These are phyloP conservation scores for Globisporangium perplexum DNA, from an alignment of 352 stramenopile species.

Conservation along the genomic window DNA sequence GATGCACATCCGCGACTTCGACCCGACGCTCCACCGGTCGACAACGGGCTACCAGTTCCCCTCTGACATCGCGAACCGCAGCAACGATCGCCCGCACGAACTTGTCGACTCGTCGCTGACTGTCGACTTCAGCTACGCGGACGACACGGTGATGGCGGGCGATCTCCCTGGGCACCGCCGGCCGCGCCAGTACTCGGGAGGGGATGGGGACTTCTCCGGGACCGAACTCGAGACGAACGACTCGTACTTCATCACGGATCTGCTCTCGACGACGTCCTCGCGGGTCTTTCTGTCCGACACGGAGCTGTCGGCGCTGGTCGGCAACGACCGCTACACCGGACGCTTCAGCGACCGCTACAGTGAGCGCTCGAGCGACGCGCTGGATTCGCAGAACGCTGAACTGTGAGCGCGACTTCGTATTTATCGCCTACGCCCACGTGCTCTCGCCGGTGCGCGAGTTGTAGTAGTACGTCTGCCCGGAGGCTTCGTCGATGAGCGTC, in stretches of 20 bases:
- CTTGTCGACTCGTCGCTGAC: constrained; percentile 28
- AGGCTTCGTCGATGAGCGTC: constrained; percentile 52
- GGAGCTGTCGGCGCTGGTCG: neutral
- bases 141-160: neutral
- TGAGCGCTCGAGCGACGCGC: constrained; percentile 4
- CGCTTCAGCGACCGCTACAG: neutral
- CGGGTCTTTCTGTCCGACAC: constrained; percentile 11
- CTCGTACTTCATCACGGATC: constrained; percentile 14
- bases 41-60: constrained; percentile 19
- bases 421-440: constrained; percentile 39
- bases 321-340: neutral
- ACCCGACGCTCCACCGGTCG: constrained; percentile 14
- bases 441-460: constrained; percentile 67
- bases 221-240: constrained; percentile 9
- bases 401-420: constrained; percentile 9
- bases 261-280: constrained; percentile 5
- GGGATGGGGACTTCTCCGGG: neutral
- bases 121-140: constrained; percentile 30
- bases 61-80: neutral
- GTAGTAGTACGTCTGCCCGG: constrained; percentile 71
- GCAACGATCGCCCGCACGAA: constrained; percentile 4
- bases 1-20: constrained; percentile 28
- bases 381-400: constrained; percentile 2
- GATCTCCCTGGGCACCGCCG: constrained; percentile 1
- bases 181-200: neutral